These are phyloP conservation scores for Wickerhamomyces tratensis DNA, from an alignment of 805 yeast species.

Conservation along the genomic window DNA sequence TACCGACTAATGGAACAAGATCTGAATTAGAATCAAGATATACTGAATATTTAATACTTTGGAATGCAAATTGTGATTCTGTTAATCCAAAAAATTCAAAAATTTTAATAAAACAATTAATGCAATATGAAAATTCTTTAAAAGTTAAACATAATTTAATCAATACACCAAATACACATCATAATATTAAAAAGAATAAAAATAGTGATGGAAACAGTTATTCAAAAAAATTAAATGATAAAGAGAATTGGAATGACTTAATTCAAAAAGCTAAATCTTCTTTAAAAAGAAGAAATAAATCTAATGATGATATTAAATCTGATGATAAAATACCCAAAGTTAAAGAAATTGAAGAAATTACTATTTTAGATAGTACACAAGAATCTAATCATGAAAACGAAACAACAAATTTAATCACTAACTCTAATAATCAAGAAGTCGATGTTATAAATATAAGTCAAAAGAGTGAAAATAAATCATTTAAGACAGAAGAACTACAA, in stretches of 20 bases:
- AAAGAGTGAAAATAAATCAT: too few species aligned
- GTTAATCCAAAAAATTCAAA: constrained; percentile 49
- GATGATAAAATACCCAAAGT: neutral
- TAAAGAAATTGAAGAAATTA: constrained; percentile 1
- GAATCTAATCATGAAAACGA: too few species aligned
- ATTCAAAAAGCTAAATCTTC: constrained; percentile 7
- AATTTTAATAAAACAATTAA: constrained; percentile 44
- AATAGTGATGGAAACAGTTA: too few species aligned
- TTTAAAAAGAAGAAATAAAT: neutral
- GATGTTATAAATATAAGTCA: too few species aligned
- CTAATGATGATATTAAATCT: too few species aligned
- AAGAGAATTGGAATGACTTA: constrained; percentile 13
- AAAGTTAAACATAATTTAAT: constrained; percentile 1
- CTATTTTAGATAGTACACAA: neutral
- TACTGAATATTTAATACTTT: constrained; percentile 64
- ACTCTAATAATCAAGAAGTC: too few species aligned
- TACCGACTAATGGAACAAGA: constrained; percentile 57
- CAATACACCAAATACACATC: too few species aligned
- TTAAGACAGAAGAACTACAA: neutral
- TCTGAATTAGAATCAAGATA: constrained; percentile 58
- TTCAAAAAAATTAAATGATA: constrained; percentile 1
- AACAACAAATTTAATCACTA: too few species aligned
- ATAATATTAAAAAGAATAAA: too few species aligned
- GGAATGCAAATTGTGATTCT: constrained; percentile 78
- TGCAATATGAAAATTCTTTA: constrained; percentile 53